phyloP scores from a whole-genome alignment of 2,329 filamentous ascomycete genomes.

The Blastomyces emzantsi region DNA sequence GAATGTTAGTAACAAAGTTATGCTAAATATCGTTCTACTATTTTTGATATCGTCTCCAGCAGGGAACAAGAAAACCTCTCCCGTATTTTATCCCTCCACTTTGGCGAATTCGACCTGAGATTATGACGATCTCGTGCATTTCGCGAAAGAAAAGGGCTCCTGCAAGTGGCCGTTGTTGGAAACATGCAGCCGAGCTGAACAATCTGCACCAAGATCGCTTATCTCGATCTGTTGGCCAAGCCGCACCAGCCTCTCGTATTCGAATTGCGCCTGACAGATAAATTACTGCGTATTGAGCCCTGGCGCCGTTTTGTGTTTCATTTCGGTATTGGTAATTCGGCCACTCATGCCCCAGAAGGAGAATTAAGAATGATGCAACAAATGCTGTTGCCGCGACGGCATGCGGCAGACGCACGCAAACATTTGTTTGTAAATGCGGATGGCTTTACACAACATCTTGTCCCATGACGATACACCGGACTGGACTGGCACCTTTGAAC shows the following conservation, averaged over 20 bases:
- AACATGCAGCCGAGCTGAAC: neutral
- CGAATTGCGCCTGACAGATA: neutral
- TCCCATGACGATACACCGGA: neutral
- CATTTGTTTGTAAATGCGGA: neutral
- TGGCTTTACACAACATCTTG: neutral
- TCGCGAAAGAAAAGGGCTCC: neutral
- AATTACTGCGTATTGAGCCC: neutral
- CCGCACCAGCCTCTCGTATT: neutral
- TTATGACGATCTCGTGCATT: conserved; percentile 1
- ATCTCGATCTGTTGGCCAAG: neutral
- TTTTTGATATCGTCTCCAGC: neutral
- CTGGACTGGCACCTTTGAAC: neutral
- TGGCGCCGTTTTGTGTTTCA: neutral
- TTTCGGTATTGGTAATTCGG: neutral
- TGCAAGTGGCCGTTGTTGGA: neutral
- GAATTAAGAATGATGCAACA: conserved; percentile 3
- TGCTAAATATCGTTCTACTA: neutral
- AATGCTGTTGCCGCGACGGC: neutral
- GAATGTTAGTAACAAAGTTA: too few relatives aligned
- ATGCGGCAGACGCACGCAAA: neutral
- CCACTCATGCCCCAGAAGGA: neutral
- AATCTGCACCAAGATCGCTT: neutral
- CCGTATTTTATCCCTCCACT: neutral
- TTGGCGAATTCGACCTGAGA: too few relatives aligned
- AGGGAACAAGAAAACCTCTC: neutral